Evolutionary conservation across 140 eudicot genomes (phyloP).

Genomic region (Flaveria floridana): DNA sequence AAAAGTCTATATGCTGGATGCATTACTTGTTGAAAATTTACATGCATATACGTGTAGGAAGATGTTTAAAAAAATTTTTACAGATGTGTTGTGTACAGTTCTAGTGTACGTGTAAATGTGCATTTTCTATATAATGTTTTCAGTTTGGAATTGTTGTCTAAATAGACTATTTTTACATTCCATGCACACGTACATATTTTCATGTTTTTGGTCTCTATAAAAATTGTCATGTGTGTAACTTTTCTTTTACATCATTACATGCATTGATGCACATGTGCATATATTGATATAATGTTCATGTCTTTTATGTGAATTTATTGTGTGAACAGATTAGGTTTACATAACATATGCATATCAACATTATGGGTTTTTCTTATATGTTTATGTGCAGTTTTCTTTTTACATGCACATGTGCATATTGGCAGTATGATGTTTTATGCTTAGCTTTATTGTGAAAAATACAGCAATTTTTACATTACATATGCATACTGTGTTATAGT

Average conservation of each 20-base stretch:
- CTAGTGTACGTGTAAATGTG: background rate
- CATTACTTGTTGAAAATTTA: background rate
- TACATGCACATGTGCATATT: background rate
- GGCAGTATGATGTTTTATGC: background rate
- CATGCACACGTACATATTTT: background rate
- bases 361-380: background rate
- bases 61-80: background rate
- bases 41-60: background rate
- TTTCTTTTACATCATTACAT: no score
- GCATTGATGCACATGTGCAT: background rate
- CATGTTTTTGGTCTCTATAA: no score
- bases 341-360: background rate
- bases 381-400: background rate
- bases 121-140: background rate
- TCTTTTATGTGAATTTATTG: background rate
- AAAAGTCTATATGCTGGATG: background rate
- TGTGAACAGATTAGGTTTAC: background rate
- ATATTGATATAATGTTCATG: background rate
- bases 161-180: background rate
- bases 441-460: background rate
- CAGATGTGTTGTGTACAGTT: background rate
- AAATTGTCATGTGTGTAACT: no score
- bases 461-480: background rate
- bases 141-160: background rate
- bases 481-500: background rate